phyloP scores from a whole-genome alignment of 73 alveolate genomes.

The Blepharisma stoltei region DNA sequence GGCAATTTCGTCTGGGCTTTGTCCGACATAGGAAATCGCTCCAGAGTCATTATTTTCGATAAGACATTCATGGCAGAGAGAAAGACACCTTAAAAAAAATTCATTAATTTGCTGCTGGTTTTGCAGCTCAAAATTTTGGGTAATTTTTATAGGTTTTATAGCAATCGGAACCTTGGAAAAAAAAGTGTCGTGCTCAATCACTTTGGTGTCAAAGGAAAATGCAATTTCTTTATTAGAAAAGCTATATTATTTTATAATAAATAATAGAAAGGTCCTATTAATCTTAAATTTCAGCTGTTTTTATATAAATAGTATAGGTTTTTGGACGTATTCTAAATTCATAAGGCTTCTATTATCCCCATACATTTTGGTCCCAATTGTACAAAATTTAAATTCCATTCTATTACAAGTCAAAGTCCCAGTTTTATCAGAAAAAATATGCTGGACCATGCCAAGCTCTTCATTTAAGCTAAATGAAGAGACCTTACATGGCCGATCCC shows the following conservation, averaged over 20 bases:
- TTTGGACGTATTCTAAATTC: slow-evolving; percentile 49
- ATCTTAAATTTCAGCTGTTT: slow-evolving; percentile 26
- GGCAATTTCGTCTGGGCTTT: slow-evolving; percentile 22
- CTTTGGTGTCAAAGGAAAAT: not conserved
- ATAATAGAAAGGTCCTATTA: not conserved
- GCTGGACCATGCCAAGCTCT: slow-evolving; percentile 65
- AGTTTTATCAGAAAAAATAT: slow-evolving; percentile 68
- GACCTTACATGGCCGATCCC: slow-evolving; percentile 65
- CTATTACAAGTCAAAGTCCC: slow-evolving; percentile 73
- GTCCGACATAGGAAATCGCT: slow-evolving; percentile 8
- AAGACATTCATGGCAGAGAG: slow-evolving; percentile 57
- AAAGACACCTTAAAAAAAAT: slow-evolving; percentile 18
- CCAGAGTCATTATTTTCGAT: slow-evolving; percentile 38
- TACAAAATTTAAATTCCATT: slow-evolving; percentile 62
- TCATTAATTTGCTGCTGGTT: not conserved
- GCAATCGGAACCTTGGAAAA: not conserved
- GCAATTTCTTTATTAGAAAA: not conserved
- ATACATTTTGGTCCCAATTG: slow-evolving; percentile 41
- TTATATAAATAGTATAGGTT: no score
- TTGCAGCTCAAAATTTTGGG: not conserved
- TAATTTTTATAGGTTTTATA: not conserved
- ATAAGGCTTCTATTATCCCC: slow-evolving; percentile 42
- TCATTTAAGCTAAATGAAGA: slow-evolving; percentile 56
- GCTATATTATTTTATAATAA: not conserved
- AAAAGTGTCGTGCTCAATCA: slow-evolving; percentile 8